Conservation (phyloP, 805 yeast species). For the Pichia paraexigua region DNA sequence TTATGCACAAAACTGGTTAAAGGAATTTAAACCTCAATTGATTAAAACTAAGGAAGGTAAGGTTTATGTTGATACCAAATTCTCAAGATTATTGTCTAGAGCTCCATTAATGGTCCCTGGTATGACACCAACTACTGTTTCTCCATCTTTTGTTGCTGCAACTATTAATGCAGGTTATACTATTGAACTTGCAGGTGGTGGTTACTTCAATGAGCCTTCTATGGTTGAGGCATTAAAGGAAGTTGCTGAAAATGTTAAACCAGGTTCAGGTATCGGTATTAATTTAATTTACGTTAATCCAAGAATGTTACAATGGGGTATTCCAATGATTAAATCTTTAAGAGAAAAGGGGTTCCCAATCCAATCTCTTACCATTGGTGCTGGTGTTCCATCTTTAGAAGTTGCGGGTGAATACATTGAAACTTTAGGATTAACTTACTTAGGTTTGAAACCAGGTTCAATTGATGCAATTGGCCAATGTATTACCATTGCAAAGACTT, state of each 20-base stretch:
- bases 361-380: constrained; percentile 95
- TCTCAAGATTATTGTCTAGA: constrained; percentile 83
- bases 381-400: constrained; percentile 98
- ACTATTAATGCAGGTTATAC: constrained; percentile 95
- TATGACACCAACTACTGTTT: constrained; percentile 98
- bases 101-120: constrained; percentile 98
- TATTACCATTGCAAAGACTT: constrained; percentile 86
- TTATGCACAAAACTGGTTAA: constrained; percentile 86
- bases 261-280: constrained; percentile 87
- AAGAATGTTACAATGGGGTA: constrained; percentile 97
- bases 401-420: constrained; percentile 95
- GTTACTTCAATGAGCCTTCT: constrained; percentile 69
- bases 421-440: constrained; percentile 83
- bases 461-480: constrained; percentile 84
- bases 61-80: constrained; percentile 85
- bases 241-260: constrained; percentile 59
- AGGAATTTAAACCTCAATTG: constrained; percentile 80
- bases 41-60: constrained; percentile 67
- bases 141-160: constrained; percentile 89
- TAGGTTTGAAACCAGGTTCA: constrained; percentile 97
- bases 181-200: constrained; percentile 98
- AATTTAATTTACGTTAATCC: constrained; percentile 96
- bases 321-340: constrained; percentile 84
- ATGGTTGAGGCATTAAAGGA: constrained; percentile 71
- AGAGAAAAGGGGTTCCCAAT: constrained; percentile 92